A percentile compares a stretch with the other conserved stretches of the same genome.
phyloP scores from a whole-genome alignment of 352 stramenopile genomes.

The Globisporangium yorkense region DNA sequence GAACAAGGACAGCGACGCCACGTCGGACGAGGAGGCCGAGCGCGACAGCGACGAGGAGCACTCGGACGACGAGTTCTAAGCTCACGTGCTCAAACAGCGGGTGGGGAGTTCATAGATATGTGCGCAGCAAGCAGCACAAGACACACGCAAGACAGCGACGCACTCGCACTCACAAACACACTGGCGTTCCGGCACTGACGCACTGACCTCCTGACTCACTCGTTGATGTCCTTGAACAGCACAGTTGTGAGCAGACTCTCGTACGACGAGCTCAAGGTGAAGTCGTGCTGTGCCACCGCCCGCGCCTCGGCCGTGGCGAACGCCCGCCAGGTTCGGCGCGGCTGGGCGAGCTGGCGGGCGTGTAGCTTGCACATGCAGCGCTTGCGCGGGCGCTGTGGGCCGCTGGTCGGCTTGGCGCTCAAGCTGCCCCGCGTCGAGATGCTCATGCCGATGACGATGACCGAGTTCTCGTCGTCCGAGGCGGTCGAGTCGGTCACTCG shows the following conservation, averaged over 20 bases:
- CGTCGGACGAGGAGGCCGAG: constrained; percentile 23
- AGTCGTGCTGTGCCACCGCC: constrained; percentile 12
- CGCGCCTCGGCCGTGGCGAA: constrained; percentile 11
- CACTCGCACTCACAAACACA: neutral
- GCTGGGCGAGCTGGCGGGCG: constrained; percentile 5
- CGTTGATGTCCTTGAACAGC: constrained; percentile 4
- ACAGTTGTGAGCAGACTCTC: constrained; percentile 12
- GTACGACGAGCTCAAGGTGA: constrained; percentile 13
- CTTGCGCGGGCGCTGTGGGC: neutral
- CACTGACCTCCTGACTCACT: neutral
- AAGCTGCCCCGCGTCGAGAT: constrained; percentile 8
- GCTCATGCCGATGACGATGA: constrained; percentile 16
- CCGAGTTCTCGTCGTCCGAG: constrained; percentile 7
- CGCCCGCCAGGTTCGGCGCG: constrained; percentile 1
- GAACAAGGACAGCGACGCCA: constrained; percentile 36
- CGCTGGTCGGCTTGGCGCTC: neutral
- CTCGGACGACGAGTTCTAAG: constrained; percentile 16
- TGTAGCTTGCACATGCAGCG: constrained; percentile 11
- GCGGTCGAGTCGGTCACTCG: constrained; percentile 3
- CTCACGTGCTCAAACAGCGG: too few species aligned
- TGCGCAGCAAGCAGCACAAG: neutral
- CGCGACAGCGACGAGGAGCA: constrained; percentile 23
- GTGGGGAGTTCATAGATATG: neutral
- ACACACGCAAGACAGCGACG: neutral
- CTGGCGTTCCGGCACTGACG: too few species aligned